Base-by-base conservation (phyloP, 106 monocot genomes). In the Narthecium ossifragum region DNA sequence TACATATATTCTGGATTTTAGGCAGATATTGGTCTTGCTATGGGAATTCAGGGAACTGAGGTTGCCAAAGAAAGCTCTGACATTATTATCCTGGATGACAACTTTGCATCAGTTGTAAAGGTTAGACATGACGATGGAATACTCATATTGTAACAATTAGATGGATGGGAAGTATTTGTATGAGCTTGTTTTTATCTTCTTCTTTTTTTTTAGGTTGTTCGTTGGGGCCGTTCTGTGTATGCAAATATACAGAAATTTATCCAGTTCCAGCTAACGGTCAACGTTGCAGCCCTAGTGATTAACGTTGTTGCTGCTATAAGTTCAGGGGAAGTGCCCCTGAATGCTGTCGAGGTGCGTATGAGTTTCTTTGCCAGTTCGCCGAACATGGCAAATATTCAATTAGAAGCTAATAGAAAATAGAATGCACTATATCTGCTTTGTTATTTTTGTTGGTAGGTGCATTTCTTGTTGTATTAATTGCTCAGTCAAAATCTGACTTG, bases 211-310 rank as follows among this genome's bases (percentile, higher is more conserved):
- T 71, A 92, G 92, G 92, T 93, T 63, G 88, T 93, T 46, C 80
- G 92, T 2, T 93, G 92, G 92, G 92, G 92, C 22, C 75, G 92
- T 27, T 93, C 83, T 20, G 91, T 92, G 3, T 92, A 92, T 56
- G 83, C 79, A 59, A 92, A 92, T 56, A 92, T 92, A 25, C 92
- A 93, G 73, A 88, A 85, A 59, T 93, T 93, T 51, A 93, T 93
- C 41, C 92, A 93, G 69, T 93, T 93, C 57, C 92, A 93, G 58
- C 84, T 93, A 47, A 93, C 92, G 26, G 92, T 93, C 31, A 93
- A 93, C 46, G 79, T 81, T 51, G 92, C 92, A 26, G 92, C 92
- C 9, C 75, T 93, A 48, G 46, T 85, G 1, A 93, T 88, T 33
- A 93, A 93, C 66, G 88, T 93, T 30, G 81, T 93, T 65, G 84